A percentile compares a stretch with the other conserved stretches of the same genome.
phyloP scores from a whole-genome alignment of 108 stramenopile species.

The Parmales sp. region DNA sequence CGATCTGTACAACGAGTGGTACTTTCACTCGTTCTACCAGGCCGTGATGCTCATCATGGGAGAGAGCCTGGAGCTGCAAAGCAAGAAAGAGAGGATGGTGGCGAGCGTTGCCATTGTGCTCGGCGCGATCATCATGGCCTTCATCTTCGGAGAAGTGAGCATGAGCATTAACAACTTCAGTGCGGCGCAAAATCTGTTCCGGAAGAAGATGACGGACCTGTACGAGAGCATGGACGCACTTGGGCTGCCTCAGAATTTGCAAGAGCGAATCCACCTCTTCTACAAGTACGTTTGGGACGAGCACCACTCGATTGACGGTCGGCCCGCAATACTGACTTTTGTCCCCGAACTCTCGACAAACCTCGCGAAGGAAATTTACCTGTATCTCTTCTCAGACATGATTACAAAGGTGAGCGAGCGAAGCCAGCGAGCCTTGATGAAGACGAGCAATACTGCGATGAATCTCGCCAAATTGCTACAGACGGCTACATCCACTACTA shows the following conservation, averaged over 20 bases:
- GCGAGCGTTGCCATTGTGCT: not conserved
- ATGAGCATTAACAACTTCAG: constrained; percentile 5
- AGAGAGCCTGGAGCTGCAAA: constrained; percentile 3
- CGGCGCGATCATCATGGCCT: not conserved
- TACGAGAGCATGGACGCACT: not conserved
- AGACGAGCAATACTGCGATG: too few relatives aligned
- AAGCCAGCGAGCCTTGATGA: too few relatives aligned
- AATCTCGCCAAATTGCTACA: too few relatives aligned
- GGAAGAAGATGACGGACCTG: constrained; percentile 12
- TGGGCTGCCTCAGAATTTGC: not conserved
- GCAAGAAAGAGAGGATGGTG: not conserved
- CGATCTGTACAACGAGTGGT: not conserved
- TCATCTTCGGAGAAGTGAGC: constrained; percentile 9
- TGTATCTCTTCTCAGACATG: constrained; percentile 8
- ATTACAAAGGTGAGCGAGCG: constrained; percentile 11
- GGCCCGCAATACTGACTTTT: not conserved
- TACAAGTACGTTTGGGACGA: constrained; percentile 14
- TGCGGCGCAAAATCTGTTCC: not conserved
- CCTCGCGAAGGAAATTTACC: constrained; percentile 11
- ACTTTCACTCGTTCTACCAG: not conserved
- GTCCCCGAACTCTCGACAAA: constrained; percentile 6
- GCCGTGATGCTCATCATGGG: constrained; percentile 6
- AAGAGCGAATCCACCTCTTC: constrained; percentile 7
- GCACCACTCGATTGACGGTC: constrained; percentile 5
- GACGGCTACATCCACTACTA: too few relatives aligned